Evolutionary conservation across 2,329 filamentous ascomycete genomes (phyloP).

Genomic region (Bipolaris gigantea): DNA sequence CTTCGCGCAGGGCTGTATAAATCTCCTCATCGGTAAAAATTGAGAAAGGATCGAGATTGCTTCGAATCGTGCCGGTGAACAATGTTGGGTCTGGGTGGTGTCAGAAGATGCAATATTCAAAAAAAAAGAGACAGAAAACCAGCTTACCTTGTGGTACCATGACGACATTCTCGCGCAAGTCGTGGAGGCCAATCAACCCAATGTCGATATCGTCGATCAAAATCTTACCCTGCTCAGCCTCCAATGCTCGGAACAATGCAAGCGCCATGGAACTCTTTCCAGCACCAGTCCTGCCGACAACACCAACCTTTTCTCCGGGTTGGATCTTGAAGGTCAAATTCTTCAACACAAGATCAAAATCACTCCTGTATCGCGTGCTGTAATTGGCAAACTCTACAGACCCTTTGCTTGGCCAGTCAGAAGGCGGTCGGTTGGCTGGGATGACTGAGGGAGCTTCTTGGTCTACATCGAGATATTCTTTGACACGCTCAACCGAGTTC

Average conservation of each 20-base stretch:
- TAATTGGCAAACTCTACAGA: slow-evolving; percentile 87
- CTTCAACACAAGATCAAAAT: slow-evolving; percentile 84
- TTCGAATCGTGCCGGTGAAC: slow-evolving; percentile 88
- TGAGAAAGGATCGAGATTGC: slow-evolving; percentile 89
- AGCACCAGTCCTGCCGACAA: slow-evolving; percentile 92
- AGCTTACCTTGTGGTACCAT: slow-evolving; percentile 79
- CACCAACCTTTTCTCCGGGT: slow-evolving; percentile 88
- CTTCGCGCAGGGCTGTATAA: slow-evolving; percentile 80
- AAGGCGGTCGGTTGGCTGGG: slow-evolving; percentile 73
- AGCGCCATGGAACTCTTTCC: slow-evolving; percentile 95
- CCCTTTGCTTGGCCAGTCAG: slow-evolving; percentile 83
- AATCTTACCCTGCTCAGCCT: slow-evolving; percentile 88
- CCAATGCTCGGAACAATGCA: slow-evolving; percentile 88
- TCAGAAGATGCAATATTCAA: slow-evolving; percentile 15
- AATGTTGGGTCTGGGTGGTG: slow-evolving; percentile 72
- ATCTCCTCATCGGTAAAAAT: slow-evolving; percentile 89
- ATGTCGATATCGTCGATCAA: slow-evolving; percentile 91
- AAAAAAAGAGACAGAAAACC: too few relatives aligned
- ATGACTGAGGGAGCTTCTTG: slow-evolving; percentile 83
- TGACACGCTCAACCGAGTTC: slow-evolving; percentile 97
- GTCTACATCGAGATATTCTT: slow-evolving; percentile 95
- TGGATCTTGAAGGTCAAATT: slow-evolving; percentile 84
- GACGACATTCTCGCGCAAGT: slow-evolving; percentile 89
- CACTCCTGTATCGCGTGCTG: slow-evolving; percentile 82
- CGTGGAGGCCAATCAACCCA: slow-evolving; percentile 84